These are phyloP conservation scores for Kregervanrija fluxuum DNA, from an alignment of 805 yeast species.

Conservation along the genomic window DNA sequence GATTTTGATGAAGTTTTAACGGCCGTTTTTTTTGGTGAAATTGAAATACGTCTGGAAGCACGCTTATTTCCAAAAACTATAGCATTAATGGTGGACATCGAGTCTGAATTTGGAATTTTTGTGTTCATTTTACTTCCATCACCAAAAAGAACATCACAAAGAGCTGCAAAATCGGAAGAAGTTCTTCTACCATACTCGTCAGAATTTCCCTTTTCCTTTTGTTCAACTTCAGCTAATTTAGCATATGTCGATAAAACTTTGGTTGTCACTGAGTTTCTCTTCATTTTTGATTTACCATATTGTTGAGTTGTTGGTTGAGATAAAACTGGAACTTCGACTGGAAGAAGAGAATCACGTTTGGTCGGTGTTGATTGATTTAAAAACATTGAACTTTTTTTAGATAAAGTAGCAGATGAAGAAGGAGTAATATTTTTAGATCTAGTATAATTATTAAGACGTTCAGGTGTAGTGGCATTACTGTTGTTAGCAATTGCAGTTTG, in stretches of 20 bases:
- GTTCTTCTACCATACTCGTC: slow-evolving; percentile 71
- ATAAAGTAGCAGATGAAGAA: slow-evolving; percentile 2
- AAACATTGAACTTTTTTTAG: slow-evolving; percentile 7
- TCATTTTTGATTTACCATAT: slow-evolving; percentile 24
- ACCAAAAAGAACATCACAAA: slow-evolving; percentile 70
- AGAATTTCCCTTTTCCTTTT: slow-evolving; percentile 60
- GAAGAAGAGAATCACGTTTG: slow-evolving; percentile 12
- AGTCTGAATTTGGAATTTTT: slow-evolving; percentile 29
- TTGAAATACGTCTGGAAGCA: slow-evolving; percentile 7
- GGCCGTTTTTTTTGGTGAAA: background rate
- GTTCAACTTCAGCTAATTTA: slow-evolving; percentile 45
- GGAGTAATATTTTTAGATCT: background rate
- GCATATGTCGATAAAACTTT: slow-evolving; percentile 69
- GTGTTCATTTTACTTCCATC: slow-evolving; percentile 41
- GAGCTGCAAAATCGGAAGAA: slow-evolving; percentile 68
- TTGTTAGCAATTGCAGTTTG: slow-evolving; percentile 9
- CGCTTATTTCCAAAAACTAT: slow-evolving; percentile 25
- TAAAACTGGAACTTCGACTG: slow-evolving; percentile 17
- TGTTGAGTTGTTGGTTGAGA: slow-evolving; percentile 1
- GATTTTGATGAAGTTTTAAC: slow-evolving; percentile 1
- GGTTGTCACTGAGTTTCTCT: slow-evolving; percentile 67
- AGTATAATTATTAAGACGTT: background rate
- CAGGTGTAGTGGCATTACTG: slow-evolving; percentile 1
- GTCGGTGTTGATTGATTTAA: slow-evolving; percentile 19
- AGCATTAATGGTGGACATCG: slow-evolving; percentile 47